Conservation (phyloP, 1,284 basidiomycete genomes). For the Gomphus bonarii region DNA sequence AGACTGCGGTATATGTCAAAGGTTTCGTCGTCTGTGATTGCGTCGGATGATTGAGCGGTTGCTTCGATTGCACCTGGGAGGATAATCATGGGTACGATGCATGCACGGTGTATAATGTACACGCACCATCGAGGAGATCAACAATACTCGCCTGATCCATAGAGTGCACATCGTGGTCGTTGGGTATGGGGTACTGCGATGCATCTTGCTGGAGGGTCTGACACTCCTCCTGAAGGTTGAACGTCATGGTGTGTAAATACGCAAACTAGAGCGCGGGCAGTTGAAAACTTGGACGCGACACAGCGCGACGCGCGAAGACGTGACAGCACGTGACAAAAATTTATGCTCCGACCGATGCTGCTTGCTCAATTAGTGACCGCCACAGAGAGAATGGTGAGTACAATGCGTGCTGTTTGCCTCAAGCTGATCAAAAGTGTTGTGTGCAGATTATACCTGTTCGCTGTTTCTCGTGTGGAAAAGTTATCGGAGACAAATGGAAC, state of each 20-base stretch:
- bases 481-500: conserved; percentile 90
- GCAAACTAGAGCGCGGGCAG: not conserved
- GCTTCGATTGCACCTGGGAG: conserved; percentile 60
- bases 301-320: conserved; percentile 2
- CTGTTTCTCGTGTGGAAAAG: conserved; percentile 90
- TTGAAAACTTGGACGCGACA: not conserved
- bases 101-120: conserved; percentile 7
- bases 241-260: conserved; percentile 19
- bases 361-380: not conserved
- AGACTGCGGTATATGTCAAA: conserved; percentile 76
- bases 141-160: conserved; percentile 33
- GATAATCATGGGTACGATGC: conserved; percentile 8
- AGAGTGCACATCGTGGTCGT: conserved; percentile 52
- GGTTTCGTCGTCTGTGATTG: conserved; percentile 51
- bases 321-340: conserved; percentile 8
- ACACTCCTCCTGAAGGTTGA: conserved; percentile 71
- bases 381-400: conserved; percentile 4
- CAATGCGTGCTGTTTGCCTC: not conserved
- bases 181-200: conserved; percentile 46
- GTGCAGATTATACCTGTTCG: conserved; percentile 77
- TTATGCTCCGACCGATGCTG: not conserved
- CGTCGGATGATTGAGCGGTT: conserved; percentile 61
- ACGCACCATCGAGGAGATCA: conserved; percentile 40
- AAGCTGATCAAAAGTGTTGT: not conserved
- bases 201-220: conserved; percentile 47